Conservation (phyloP, 495 filamentous ascomycete genomes). For the Trichoderma asperelloides region DNA sequence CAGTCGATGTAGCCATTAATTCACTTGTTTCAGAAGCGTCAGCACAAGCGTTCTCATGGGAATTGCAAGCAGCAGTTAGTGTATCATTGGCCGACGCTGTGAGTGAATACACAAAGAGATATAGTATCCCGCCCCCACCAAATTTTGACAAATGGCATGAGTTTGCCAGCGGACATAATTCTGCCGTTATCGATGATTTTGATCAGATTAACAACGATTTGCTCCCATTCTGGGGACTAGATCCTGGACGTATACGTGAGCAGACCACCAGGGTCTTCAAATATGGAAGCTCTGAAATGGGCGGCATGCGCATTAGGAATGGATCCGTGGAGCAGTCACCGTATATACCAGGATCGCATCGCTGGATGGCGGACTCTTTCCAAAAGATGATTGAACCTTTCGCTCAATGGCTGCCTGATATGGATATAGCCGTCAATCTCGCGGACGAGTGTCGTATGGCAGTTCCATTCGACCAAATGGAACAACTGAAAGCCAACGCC, state of each 20-base stretch:
- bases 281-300: conserved; percentile 64
- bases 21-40: not conserved
- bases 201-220: conserved; percentile 75
- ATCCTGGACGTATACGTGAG: conserved; percentile 60
- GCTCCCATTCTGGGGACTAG: conserved; percentile 75
- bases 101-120: conserved; percentile 68
- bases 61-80: not conserved
- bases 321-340: conserved; percentile 36
- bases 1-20: not conserved
- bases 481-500: not conserved
- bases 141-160: conserved; percentile 90
- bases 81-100: conserved; percentile 60
- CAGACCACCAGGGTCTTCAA: conserved; percentile 68
- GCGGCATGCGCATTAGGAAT: conserved; percentile 31
- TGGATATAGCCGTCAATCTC: conserved; percentile 90
- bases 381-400: conserved; percentile 73
- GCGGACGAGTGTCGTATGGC: conserved; percentile 84
- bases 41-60: not conserved
- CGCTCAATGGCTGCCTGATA: conserved; percentile 71
- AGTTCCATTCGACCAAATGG: conserved; percentile 46
- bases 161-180: conserved; percentile 60
- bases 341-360: conserved; percentile 61
- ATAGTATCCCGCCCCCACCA: conserved; percentile 75
- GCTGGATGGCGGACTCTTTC: conserved; percentile 55
- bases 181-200: conserved; percentile 78